These are phyloP conservation scores for Diaporthe sp. DNA, from an alignment of 2,329 filamentous ascomycete genomes.

Conservation along the genomic window DNA sequence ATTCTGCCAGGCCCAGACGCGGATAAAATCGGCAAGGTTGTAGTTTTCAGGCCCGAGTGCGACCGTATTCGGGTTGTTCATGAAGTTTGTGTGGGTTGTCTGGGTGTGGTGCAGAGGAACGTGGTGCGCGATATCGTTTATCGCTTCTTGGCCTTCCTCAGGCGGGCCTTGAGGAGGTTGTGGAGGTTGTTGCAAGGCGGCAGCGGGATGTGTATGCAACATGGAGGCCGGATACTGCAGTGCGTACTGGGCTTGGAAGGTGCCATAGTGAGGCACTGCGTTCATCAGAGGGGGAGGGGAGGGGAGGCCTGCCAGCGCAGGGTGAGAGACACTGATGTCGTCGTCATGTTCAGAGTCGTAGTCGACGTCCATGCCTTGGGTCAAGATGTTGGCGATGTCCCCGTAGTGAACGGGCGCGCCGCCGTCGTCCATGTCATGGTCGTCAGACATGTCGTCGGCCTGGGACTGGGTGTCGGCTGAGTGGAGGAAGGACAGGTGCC, in stretches of 20 bases:
- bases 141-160: conserved; percentile 7
- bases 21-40: conserved; percentile 63
- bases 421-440: conserved; percentile 44
- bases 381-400: conserved; percentile 41
- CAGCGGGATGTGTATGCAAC: neutral
- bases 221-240: conserved; percentile 13
- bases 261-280: conserved; percentile 15
- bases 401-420: conserved; percentile 42
- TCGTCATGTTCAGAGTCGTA: conserved; percentile 34
- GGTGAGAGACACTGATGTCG: conserved; percentile 19
- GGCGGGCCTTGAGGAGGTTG: conserved; percentile 20
- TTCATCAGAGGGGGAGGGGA: conserved; percentile 29
- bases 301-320: neutral
- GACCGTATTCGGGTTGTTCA: conserved; percentile 49
- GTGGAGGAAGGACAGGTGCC: conserved; percentile 19
- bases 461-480: conserved; percentile 23
- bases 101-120: conserved; percentile 29
- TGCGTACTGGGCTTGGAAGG: conserved; percentile 13
- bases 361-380: conserved; percentile 43
- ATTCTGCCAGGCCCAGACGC: conserved; percentile 58
- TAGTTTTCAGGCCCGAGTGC: conserved; percentile 63
- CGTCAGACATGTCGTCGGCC: conserved; percentile 42
- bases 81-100: conserved; percentile 46
- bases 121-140: conserved; percentile 20
- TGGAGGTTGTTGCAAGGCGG: conserved; percentile 19